Base-by-base conservation (phyloP, 768 basidiomycete species). In the Cystofilobasidium macerans region DNA sequence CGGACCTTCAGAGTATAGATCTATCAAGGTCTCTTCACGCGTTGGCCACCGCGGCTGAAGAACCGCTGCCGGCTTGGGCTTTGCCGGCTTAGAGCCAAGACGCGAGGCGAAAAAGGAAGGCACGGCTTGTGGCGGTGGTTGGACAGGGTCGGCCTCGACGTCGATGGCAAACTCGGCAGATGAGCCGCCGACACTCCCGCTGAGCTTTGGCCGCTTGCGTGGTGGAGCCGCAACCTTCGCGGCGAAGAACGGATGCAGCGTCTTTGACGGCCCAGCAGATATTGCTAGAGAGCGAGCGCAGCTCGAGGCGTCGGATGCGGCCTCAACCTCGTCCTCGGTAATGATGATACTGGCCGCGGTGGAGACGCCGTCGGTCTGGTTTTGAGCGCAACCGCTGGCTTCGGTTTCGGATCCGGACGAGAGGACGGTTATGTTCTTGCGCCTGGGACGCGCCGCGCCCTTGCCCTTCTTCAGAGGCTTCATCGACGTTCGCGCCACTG, bases 171-270 rank as follows among this genome's bases (percentile, higher is more conserved):
- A n/a, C 42, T 51, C 32, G 16, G 43, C 45, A 28, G 30, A 24
- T 16, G 22, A 22, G 2, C 32, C 28, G 2, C 45, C 40, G 28
- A 47, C 22, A 24, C 24, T 30, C 28, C 57, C 11, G 18, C 32
- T 51, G 22, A 30, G 13, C 22, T 43, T 9, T 33, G 30, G 42
- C 16, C 62, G 35, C 51, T 53, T 53, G 48, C 48, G 14, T 14
- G 26, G 5, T 24, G 24, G n/a, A 53, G 51, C 13, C 26, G 38
- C 32, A 22, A 35, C 28, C 28, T 26, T 43, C n/a, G 36, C 26
- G 24, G 43, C n/a, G 64, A 65, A 65, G 45, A 65, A 65, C 2
- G 64, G 57, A 14, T 65, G 64, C n/a, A 47, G 54, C 16, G 43
- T 26, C 57, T 65, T 65, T 5, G 28, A n/a, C 18, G 61, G 30